Conservation (phyloP, 306 rosid species). For the Dicorynia guianensis region DNA sequence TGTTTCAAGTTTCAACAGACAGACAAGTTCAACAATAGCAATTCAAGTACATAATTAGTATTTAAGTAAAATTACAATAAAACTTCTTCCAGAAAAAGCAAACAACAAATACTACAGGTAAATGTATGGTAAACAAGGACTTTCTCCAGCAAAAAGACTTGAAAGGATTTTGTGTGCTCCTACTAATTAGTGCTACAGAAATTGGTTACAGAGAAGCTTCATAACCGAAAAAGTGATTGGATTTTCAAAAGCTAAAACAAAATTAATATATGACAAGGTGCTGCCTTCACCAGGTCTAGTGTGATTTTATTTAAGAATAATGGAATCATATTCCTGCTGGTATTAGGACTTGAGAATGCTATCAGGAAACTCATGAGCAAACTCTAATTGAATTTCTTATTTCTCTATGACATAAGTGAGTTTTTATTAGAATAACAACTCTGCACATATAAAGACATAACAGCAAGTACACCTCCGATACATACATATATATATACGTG, state of each 20-base stretch:
- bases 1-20: too few relatives aligned
- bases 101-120: conserved; percentile 5
- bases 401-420: too few relatives aligned
- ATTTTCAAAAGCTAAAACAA: too few relatives aligned
- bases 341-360: background rate
- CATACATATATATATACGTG: too few relatives aligned
- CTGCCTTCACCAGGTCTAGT: background rate
- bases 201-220: background rate
- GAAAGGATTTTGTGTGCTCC: conserved; percentile 1
- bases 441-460: too few relatives aligned
- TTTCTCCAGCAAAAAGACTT: background rate
- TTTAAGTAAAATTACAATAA: background rate
- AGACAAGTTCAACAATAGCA: too few relatives aligned
- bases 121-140: background rate
- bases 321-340: background rate
- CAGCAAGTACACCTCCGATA: too few relatives aligned
- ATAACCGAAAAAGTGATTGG: background rate
- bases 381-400: too few relatives aligned
- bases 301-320: background rate
- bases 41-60: conserved; percentile 7
- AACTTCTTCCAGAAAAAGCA: conserved; percentile 16
- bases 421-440: too few relatives aligned
- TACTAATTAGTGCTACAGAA: background rate
- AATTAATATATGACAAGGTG: background rate
- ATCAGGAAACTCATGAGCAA: background rate